These are phyloP conservation scores for Monosporozyma servazzii DNA, from an alignment of 805 yeast genomes.

Conservation along the genomic window DNA sequence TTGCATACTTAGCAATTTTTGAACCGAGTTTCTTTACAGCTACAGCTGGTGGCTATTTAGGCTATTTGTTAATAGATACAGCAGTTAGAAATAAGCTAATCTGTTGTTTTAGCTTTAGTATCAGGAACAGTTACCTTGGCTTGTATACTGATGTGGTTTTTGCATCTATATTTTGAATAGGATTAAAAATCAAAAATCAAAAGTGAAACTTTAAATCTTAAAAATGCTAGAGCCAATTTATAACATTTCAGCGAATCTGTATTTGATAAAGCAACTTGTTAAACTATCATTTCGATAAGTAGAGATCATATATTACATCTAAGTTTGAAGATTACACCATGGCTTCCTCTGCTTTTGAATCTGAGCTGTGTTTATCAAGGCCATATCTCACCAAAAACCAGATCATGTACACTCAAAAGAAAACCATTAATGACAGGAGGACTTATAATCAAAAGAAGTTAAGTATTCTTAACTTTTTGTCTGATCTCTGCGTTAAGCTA, in stretches of 20 bases:
- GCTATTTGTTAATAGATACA: too few relatives aligned
- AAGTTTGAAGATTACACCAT: neutral
- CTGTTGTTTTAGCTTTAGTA: too few relatives aligned
- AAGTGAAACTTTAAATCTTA: too few relatives aligned
- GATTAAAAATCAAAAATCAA: too few relatives aligned
- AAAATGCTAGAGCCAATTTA: too few relatives aligned
- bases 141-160: too few relatives aligned
- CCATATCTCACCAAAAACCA: conserved; percentile 53
- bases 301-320: neutral
- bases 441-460: conserved; percentile 44
- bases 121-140: too few relatives aligned
- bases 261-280: neutral
- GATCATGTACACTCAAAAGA: conserved; percentile 40
- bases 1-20: neutral
- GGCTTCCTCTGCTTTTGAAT: conserved; percentile 12
- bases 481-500: conserved; percentile 42
- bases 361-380: conserved; percentile 36
- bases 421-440: conserved; percentile 43
- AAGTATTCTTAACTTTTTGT: conserved; percentile 45
- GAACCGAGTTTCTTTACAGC: too few relatives aligned
- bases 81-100: too few relatives aligned
- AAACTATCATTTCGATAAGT: neutral
- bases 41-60: too few relatives aligned
- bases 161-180: too few relatives aligned
- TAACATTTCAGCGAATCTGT: neutral